Conservation (phyloP, 2,329 filamentous ascomycete species). For the Aspergillus eucalypticola region DNA sequence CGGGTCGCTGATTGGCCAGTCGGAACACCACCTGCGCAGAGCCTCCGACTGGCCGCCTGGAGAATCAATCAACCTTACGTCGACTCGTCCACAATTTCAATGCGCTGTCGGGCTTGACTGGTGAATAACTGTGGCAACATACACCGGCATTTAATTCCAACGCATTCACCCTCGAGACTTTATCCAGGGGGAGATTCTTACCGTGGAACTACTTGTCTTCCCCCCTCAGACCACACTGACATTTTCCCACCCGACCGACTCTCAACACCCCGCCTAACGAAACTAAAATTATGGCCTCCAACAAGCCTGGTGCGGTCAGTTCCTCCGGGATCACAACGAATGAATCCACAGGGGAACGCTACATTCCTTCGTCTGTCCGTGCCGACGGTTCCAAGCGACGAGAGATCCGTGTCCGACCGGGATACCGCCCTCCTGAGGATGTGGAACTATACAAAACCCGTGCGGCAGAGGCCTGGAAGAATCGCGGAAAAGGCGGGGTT, state of each 20-base stretch:
- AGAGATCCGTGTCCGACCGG: conserved; percentile 90
- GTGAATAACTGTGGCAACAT: neutral
- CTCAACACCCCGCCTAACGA: conserved; percentile 31
- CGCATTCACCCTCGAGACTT: no score
- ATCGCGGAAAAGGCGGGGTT: conserved; percentile 67
- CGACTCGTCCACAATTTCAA: conserved; percentile 5
- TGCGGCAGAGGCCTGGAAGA: conserved; percentile 81
- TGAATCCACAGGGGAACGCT: conserved; percentile 72
- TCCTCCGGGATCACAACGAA: conserved; percentile 74
- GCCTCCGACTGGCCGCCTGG: conserved; percentile 28
- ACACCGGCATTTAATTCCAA: neutral
- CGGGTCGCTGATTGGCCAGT: conserved; percentile 40
- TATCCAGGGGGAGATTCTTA: neutral
- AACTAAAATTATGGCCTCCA: conserved; percentile 45
- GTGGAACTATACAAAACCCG: conserved; percentile 95
- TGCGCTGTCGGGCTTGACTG: neutral
- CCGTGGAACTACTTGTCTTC: neutral
- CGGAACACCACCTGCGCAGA: conserved; percentile 16
- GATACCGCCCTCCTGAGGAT: conserved; percentile 92
- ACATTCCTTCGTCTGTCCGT: conserved; percentile 84
- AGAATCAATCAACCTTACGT: conserved; percentile 4
- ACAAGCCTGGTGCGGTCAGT: conserved; percentile 42
- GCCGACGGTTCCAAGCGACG: conserved; percentile 89
- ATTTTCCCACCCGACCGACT: neutral
- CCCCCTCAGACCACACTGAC: neutral